phyloP scores from a whole-genome alignment of 345 rosid species.

The Murraya koenigii region DNA sequence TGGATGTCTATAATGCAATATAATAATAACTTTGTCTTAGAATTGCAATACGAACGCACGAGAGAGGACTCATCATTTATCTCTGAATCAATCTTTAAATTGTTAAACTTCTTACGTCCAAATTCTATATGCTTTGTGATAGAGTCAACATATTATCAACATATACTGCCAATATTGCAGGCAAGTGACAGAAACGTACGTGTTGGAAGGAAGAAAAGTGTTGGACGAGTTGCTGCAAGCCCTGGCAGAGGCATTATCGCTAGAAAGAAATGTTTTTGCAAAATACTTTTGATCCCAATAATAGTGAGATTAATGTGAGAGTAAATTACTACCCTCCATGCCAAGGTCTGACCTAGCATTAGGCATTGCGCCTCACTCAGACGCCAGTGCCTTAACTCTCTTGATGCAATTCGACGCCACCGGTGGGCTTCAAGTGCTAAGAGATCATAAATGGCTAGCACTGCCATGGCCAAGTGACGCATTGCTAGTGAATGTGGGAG shows the following conservation, averaged over 20 bases:
- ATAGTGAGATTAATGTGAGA: constrained; percentile 19
- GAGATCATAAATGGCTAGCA: constrained; percentile 1
- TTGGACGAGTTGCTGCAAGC: constrained; percentile 20
- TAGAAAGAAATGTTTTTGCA: constrained; percentile 11
- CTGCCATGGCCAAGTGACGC: no score
- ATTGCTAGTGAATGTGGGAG: no score
- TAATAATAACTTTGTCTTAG: no score
- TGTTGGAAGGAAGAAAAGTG: constrained; percentile 15
- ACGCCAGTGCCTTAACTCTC: constrained; percentile 30
- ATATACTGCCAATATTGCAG: background rate
- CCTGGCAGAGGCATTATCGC: constrained; percentile 18
- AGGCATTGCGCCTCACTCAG: constrained; percentile 39
- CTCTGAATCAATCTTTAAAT: no score
- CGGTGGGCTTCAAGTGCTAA: constrained; percentile 5
- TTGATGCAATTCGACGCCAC: constrained; percentile 15
- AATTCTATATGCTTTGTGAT: no score
- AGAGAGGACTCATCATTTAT: no score
- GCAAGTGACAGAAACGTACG: background rate
- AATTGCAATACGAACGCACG: no score
- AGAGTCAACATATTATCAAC: no score
- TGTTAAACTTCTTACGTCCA: no score
- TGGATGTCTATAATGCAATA: no score
- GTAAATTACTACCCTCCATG: constrained; percentile 38
- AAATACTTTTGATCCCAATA: constrained; percentile 8
- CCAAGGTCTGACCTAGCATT: constrained; percentile 34